Conservation (phyloP, 1,139 yeast genomes). For the Hansenula lynferdii region DNA sequence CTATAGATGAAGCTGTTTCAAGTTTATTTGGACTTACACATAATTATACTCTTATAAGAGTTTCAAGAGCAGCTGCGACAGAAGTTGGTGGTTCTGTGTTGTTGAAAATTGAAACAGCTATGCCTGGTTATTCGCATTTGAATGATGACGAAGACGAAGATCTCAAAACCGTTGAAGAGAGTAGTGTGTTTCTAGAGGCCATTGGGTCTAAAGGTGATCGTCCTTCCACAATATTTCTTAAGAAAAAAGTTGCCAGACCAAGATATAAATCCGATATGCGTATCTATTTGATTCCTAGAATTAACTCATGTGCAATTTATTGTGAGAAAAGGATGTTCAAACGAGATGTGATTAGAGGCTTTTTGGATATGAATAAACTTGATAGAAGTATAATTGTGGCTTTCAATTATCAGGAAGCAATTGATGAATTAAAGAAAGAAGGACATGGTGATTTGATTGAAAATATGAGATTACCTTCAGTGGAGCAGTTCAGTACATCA, state of each 20-base stretch:
- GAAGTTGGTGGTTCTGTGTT: conserved; percentile 46
- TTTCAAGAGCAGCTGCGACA: conserved; percentile 50
- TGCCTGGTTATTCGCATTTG: conserved; percentile 45
- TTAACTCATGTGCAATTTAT: conserved; percentile 36
- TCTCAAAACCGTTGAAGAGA: conserved; percentile 26
- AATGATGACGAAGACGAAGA: conserved; percentile 35
- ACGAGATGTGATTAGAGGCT: conserved; percentile 46
- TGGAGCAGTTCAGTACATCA: conserved; percentile 4
- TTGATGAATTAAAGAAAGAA: conserved; percentile 12
- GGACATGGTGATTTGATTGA: conserved; percentile 10
- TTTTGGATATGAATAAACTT: conserved; percentile 30
- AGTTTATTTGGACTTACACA: conserved; percentile 36
- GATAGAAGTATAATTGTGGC: conserved; percentile 27
- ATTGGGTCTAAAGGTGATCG: conserved; percentile 38
- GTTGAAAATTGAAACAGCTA: conserved; percentile 49
- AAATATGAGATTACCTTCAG: conserved; percentile 11
- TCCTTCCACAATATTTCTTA: conserved; percentile 42
- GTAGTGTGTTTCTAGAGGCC: conserved; percentile 14
- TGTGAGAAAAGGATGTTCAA: conserved; percentile 46
- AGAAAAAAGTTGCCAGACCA: conserved; percentile 36
- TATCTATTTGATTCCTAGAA: conserved; percentile 33
- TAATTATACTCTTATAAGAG: conserved; percentile 43
- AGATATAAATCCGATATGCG: conserved; percentile 41
- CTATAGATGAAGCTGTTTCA: conserved; percentile 43
- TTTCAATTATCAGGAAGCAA: conserved; percentile 22